phyloP scores from a whole-genome alignment of 305 asterid species.

The Striga hermonthica region DNA sequence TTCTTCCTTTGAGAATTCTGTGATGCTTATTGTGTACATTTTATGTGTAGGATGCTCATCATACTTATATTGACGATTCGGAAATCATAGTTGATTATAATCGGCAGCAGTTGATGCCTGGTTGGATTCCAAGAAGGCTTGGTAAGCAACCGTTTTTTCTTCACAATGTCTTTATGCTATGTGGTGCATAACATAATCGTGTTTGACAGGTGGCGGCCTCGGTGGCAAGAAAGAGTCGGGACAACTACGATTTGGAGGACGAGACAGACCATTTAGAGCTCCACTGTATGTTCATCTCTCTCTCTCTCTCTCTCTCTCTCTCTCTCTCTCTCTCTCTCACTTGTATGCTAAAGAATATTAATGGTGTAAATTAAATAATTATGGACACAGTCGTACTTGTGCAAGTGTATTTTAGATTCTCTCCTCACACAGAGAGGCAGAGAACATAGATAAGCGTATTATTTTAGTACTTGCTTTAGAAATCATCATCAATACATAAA shows the following conservation, averaged over 20 bases:
- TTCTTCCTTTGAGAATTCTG: constrained; percentile 22
- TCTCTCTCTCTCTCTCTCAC: background rate
- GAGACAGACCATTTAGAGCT: constrained; percentile 95
- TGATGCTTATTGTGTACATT: constrained; percentile 19
- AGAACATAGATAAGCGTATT: too few species aligned
- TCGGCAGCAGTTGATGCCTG: constrained; percentile 93
- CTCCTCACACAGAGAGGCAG: too few species aligned
- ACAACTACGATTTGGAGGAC: constrained; percentile 95
- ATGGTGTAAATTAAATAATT: background rate
- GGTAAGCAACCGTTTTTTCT: constrained; percentile 40
- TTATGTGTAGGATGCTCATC: constrained; percentile 75
- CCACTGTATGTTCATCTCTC: constrained; percentile 57
- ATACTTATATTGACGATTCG: constrained; percentile 68
- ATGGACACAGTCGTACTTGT: too few species aligned
- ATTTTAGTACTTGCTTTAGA: background rate
- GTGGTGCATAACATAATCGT: constrained; percentile 23
- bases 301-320: constrained; percentile 6
- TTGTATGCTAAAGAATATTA: constrained; percentile 14
- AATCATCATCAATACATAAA: background rate
- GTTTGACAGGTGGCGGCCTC: constrained; percentile 79
- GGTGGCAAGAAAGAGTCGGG: constrained; percentile 98
- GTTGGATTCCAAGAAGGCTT: constrained; percentile 98
- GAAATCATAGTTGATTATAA: constrained; percentile 88
- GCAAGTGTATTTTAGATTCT: too few species aligned
- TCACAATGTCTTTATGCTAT: constrained; percentile 13